phyloP scores from a whole-genome alignment of 2,329 filamentous ascomycete genomes.

The Phymatotrichopsis omnivora region DNA sequence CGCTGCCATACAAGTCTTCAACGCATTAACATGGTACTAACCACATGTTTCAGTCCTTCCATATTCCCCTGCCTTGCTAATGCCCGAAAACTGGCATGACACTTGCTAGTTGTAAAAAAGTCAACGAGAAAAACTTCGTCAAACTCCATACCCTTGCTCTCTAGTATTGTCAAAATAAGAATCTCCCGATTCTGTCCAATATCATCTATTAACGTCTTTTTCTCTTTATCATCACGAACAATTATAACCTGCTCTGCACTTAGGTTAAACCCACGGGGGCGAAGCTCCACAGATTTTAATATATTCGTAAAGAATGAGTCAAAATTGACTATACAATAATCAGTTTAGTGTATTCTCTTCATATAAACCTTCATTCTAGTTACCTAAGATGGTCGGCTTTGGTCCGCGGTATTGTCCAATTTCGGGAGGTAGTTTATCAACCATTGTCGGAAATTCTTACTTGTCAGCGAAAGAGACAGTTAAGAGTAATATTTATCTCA shows the following conservation, averaged over 20 bases:
- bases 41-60: not conserved
- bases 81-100: constrained; percentile 2
- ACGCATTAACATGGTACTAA: not conserved
- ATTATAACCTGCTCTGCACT: constrained; percentile 35
- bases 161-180: constrained; percentile 33
- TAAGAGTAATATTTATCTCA: constrained; percentile 23
- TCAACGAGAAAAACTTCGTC: constrained; percentile 31
- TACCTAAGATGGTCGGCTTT: constrained; percentile 19
- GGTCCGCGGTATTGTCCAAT: constrained; percentile 18
- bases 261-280: constrained; percentile 30
- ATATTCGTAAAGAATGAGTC: constrained; percentile 27
- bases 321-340: constrained; percentile 12
- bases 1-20: not conserved
- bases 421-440: constrained; percentile 21
- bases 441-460: constrained; percentile 17
- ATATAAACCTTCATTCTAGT: not conserved
- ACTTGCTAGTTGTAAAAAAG: constrained; percentile 24
- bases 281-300: constrained; percentile 27
- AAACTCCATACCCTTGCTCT: constrained; percentile 36
- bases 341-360: not conserved
- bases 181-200: constrained; percentile 32
- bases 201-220: constrained; percentile 12
- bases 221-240: constrained; percentile 29
- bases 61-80: constrained; percentile 7
- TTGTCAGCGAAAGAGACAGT: constrained; percentile 6